These are phyloP conservation scores for Penicillium sp. DNA, from an alignment of 2,329 filamentous ascomycete species.

Conservation along the genomic window DNA sequence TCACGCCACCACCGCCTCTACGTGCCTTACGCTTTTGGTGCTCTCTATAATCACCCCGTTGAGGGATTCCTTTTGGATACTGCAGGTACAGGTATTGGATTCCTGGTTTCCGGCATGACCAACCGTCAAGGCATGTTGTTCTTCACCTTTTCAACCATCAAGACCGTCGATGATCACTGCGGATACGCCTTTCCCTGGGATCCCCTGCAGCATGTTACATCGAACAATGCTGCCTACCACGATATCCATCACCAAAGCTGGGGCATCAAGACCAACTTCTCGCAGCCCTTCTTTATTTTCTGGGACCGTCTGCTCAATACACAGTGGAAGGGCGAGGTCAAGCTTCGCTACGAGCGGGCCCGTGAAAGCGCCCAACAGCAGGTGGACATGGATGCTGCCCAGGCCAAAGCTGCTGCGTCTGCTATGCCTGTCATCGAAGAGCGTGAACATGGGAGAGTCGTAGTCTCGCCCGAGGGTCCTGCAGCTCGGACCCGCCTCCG, in stretches of 20 bases:
- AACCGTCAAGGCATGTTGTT: slow-evolving; percentile 84
- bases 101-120: slow-evolving; percentile 80
- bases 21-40: slow-evolving; percentile 95
- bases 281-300: slow-evolving; percentile 74
- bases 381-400: slow-evolving; percentile 51
- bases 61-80: slow-evolving; percentile 95
- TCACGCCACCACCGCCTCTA: slow-evolving; percentile 95
- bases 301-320: slow-evolving; percentile 86
- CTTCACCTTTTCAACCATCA: slow-evolving; percentile 86
- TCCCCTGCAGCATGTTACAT: slow-evolving; percentile 84
- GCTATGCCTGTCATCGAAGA: slow-evolving; percentile 8
- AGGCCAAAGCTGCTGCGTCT: slow-evolving; percentile 24
- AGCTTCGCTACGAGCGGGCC: slow-evolving; percentile 60
- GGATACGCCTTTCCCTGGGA: slow-evolving; percentile 96
- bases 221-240: slow-evolving; percentile 95
- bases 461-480: slow-evolving; percentile 30
- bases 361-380: slow-evolving; percentile 59
- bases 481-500: slow-evolving; percentile 37
- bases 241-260: slow-evolving; percentile 99
- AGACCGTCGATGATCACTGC: slow-evolving; percentile 97
- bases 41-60: slow-evolving; percentile 93
- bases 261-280: slow-evolving; percentile 78
- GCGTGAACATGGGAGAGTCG: slow-evolving; percentile 25
- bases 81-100: slow-evolving; percentile 79
- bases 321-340: slow-evolving; percentile 73